phyloP scores from a whole-genome alignment of 352 stramenopile genomes.

The Plasmopara viticola region DNA sequence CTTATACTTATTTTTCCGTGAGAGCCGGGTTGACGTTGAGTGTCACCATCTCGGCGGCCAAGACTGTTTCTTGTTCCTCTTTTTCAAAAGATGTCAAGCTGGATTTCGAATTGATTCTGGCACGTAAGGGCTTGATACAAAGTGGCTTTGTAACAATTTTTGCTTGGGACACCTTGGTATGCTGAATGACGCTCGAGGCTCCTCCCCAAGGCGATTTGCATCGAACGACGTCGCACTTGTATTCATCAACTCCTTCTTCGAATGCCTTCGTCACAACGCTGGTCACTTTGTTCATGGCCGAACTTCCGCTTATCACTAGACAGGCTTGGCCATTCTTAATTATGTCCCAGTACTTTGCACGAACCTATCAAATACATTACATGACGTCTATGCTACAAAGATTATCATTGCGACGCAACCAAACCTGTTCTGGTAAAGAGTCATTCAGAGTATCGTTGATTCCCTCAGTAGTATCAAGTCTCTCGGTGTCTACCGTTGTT shows the following conservation, averaged over 20 bases:
- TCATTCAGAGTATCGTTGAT: constrained; percentile 15
- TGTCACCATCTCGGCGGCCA: constrained; percentile 34
- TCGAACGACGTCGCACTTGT: constrained; percentile 54
- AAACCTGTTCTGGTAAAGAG: constrained; percentile 19
- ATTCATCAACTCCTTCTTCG: constrained; percentile 36
- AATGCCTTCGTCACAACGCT: constrained; percentile 30
- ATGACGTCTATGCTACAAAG: neutral
- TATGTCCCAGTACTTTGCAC: constrained; percentile 32
- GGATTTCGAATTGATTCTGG: constrained; percentile 6
- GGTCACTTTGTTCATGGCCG: constrained; percentile 22
- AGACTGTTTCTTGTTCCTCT: constrained; percentile 20
- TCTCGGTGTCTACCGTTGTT: neutral
- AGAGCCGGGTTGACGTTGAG: constrained; percentile 17
- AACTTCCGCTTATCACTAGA: constrained; percentile 28
- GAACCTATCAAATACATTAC: constrained; percentile 17
- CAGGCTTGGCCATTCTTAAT: constrained; percentile 34
- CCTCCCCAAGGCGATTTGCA: constrained; percentile 38
- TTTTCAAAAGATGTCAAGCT: constrained; percentile 20
- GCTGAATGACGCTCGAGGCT: constrained; percentile 26
- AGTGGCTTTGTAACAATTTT: constrained; percentile 31
- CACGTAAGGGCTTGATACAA: constrained; percentile 8
- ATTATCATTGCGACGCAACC: constrained; percentile 3
- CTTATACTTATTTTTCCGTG: neutral
- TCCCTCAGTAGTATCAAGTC: neutral
- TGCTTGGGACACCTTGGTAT: constrained; percentile 38